Evolutionary conservation across 495 filamentous ascomycete species (phyloP), one percentile per base, ranked within the genome.

Genomic region (Letharia lupina): DNA sequence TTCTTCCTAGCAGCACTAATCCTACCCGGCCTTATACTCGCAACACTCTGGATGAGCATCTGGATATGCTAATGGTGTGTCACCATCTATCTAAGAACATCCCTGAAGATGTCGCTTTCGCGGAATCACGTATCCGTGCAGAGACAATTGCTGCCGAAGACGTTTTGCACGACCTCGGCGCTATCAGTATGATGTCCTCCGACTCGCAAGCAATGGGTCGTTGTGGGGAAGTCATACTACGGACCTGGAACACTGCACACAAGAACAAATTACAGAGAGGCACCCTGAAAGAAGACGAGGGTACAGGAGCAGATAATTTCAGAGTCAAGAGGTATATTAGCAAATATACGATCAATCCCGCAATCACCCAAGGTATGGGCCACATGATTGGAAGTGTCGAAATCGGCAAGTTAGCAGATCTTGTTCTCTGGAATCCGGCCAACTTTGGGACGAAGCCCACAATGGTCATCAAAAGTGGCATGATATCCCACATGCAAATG

Each of bases 1-100:
- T 98, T 0, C 84, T 98, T 4, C 94, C 94, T 12, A 91, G 87
- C 18, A 91, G 86, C 60, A 98, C 94, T 0, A 98, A 96, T 76
- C 94, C 94, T 0, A 98, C 94, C 20, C 82, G 94, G 4, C 94
- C 94, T 5, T 98, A 87, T 78, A 98, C 94, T 13, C 75, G 79
- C 50, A 98, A 98, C 78, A 98, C 94, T 6, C 83, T 98, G 0
- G 94, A 97, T 67, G 94, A 98, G 78, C 94, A 98, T 77, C 84
- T 97, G 2, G 94, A 98, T 75, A 98, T 98, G 94, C 76, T 98
- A 44, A 98, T 98, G 94, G 91, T 96, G 37, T 98, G 94, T 83
- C 94, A 98, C 73, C 95, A 98, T 73, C 78, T 98, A 28, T 89
- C 85, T 58, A 91, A 89, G 76, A 86, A 95, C 73, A 97, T 97